These are phyloP conservation scores for Naganishia friedmannii DNA, from an alignment of 768 basidiomycete species.

Conservation along the genomic window DNA sequence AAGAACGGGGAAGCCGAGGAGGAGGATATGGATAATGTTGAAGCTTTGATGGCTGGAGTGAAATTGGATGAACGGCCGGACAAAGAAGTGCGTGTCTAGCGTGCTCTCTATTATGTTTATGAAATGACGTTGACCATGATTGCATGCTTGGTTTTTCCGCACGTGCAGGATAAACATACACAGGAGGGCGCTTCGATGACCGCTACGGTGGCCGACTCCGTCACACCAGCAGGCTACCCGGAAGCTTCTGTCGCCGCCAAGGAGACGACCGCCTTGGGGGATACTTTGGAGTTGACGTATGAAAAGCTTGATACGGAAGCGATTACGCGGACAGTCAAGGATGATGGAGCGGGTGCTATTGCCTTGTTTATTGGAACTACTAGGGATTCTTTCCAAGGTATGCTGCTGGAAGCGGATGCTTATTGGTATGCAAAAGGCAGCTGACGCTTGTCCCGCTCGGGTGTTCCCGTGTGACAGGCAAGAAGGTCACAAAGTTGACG, in stretches of 20 bases:
- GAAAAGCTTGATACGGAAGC: conserved; percentile 59
- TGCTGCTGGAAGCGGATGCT: not conserved
- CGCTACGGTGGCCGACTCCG: not conserved
- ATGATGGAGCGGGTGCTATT: conserved; percentile 68
- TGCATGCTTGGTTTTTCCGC: not conserved
- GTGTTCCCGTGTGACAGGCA: conserved; percentile 56
- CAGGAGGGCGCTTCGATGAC: not conserved
- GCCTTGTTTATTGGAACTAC: conserved; percentile 81
- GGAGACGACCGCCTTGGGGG: conserved; percentile 55
- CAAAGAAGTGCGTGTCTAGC: conserved; percentile 23
- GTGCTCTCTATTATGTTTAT: not conserved
- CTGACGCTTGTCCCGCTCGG: not conserved
- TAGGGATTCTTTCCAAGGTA: conserved; percentile 79
- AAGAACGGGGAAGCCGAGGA: conserved; percentile 32
- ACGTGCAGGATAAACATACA: not conserved
- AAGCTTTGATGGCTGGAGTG: conserved; percentile 39
- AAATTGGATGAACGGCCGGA: conserved; percentile 27
- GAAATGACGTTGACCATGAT: not conserved
- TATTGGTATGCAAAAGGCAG: too few relatives aligned
- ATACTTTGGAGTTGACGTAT: conserved; percentile 62
- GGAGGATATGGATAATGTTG: conserved; percentile 46
- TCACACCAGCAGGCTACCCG: conserved; percentile 16
- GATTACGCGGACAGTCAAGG: conserved; percentile 64
- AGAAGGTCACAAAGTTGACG: conserved; percentile 67
- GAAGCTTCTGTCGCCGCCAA: conserved; percentile 25